phyloP scores from a whole-genome alignment of 148 eudicot genomes.

The Vaccinium corymbosum region DNA sequence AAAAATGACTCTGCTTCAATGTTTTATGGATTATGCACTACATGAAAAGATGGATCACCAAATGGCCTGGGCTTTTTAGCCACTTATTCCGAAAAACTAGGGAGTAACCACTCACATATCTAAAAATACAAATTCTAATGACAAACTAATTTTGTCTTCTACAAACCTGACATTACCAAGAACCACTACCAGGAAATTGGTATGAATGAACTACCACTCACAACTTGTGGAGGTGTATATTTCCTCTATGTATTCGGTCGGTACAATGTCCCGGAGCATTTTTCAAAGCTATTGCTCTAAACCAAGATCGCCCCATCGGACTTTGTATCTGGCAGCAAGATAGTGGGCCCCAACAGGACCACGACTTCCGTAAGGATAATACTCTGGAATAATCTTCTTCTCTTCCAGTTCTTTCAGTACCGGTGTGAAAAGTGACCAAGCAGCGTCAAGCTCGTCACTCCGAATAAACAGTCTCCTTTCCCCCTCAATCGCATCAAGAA shows the following conservation, averaged over 20 bases:
- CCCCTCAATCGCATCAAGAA: conserved; percentile 94
- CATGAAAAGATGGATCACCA: not conserved
- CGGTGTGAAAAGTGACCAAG: conserved; percentile 91
- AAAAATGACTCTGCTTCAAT: not conserved
- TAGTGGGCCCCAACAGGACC: conserved; percentile 98
- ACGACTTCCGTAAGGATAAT: conserved; percentile 89
- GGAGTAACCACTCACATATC: not conserved
- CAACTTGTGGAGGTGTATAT: not conserved
- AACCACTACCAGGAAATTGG: not conserved
- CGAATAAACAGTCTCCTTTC: conserved; percentile 88
- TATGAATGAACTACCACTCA: not conserved
- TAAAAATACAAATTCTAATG: not conserved
- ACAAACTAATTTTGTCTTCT: not conserved
- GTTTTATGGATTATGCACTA: too few relatives aligned
- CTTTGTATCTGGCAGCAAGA: conserved; percentile 87
- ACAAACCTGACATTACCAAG: not conserved
- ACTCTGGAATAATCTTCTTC: conserved; percentile 72
- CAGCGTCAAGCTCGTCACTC: conserved; percentile 93
- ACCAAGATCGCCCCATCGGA: conserved; percentile 84
- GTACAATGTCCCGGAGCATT: not conserved
- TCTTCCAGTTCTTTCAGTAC: conserved; percentile 79
- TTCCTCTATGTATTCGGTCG: not conserved
- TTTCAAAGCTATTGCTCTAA: conserved; percentile 30
- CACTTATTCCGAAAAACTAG: not conserved
- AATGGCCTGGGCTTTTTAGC: not conserved